Percentiles rank a stretch among this genome's conserved stretches.
These are phyloP conservation scores for Metarhizium sp. DNA, from an alignment of 2,329 filamentous ascomycete genomes.

Conservation along the genomic window DNA sequence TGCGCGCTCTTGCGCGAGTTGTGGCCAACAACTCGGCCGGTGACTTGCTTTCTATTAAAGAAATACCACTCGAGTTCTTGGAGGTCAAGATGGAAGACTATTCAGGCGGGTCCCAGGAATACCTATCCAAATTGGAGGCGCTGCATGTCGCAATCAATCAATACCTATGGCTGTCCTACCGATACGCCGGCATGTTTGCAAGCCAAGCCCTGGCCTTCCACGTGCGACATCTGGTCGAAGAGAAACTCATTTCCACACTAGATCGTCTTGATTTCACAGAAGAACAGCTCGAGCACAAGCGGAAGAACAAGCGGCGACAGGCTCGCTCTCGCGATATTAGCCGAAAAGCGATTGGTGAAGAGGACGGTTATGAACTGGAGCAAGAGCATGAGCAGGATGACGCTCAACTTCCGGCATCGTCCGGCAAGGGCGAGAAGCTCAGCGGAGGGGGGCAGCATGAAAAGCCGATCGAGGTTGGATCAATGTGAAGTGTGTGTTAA, in stretches of 20 bases:
- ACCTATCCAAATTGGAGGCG: conserved; percentile 61
- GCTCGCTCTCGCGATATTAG: conserved; percentile 10
- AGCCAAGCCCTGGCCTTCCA: conserved; percentile 69
- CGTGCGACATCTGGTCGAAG: conserved; percentile 68
- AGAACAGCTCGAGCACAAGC: conserved; percentile 18
- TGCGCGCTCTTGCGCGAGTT: conserved; percentile 57
- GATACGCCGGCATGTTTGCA: conserved; percentile 71
- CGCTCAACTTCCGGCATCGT: conserved; percentile 3
- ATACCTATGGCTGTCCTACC: conserved; percentile 90
- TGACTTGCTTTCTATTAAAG: conserved; percentile 59
- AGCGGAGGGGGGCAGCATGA: neutral
- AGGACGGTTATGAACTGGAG: conserved; percentile 7
- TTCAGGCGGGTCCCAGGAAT: conserved; percentile 33
- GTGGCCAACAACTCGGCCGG: conserved; percentile 61
- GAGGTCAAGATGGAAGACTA: conserved; percentile 46
- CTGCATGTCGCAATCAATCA: conserved; percentile 76
- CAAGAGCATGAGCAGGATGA: conserved; percentile 11
- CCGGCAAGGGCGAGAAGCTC: neutral
- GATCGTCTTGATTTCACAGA: conserved; percentile 41
- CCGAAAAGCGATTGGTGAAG: conserved; percentile 7
- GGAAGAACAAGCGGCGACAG: conserved; percentile 13
- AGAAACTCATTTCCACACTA: conserved; percentile 47
- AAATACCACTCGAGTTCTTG: conserved; percentile 64
- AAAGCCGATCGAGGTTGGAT: neutral
- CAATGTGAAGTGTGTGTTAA: neutral